phyloP scores from a whole-genome alignment of 2,329 filamentous ascomycete genomes.

The Pseudogymnoascus sp. region DNA sequence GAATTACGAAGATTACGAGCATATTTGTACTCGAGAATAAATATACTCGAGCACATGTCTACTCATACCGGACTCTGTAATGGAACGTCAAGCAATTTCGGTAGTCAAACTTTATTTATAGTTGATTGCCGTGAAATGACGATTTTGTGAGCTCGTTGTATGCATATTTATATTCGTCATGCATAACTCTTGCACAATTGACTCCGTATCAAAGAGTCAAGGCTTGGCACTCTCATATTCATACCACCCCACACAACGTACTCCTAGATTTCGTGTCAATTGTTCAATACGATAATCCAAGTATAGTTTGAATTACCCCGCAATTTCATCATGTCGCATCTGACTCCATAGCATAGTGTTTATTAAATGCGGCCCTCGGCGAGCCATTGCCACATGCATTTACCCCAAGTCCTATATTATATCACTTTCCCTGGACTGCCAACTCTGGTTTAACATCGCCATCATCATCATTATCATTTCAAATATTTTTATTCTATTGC shows the following conservation, averaged over 20 bases:
- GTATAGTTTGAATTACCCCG: neutral
- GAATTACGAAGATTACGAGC: neutral
- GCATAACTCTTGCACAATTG: neutral
- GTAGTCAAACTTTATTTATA: neutral
- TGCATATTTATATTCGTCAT: neutral
- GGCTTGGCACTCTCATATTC: neutral
- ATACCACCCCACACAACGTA: neutral
- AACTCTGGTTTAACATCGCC: neutral
- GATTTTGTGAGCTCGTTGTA: neutral
- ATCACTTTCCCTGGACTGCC: neutral
- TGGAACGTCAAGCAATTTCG: neutral
- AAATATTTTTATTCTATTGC: neutral
- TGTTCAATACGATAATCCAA: neutral
- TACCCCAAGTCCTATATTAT: neutral
- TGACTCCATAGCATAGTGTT: neutral
- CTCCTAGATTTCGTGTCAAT: neutral
- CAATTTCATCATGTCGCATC: neutral
- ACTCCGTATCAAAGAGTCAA: conserved; percentile 1
- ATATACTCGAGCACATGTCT: neutral
- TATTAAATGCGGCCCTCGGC: neutral
- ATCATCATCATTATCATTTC: neutral
- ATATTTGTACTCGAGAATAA: neutral
- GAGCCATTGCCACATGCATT: conserved; percentile 5
- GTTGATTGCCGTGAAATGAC: neutral
- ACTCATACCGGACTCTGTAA: neutral